phyloP scores from a whole-genome alignment of 2,329 filamentous ascomycete species.

The Trichoderma afroharzianum region DNA sequence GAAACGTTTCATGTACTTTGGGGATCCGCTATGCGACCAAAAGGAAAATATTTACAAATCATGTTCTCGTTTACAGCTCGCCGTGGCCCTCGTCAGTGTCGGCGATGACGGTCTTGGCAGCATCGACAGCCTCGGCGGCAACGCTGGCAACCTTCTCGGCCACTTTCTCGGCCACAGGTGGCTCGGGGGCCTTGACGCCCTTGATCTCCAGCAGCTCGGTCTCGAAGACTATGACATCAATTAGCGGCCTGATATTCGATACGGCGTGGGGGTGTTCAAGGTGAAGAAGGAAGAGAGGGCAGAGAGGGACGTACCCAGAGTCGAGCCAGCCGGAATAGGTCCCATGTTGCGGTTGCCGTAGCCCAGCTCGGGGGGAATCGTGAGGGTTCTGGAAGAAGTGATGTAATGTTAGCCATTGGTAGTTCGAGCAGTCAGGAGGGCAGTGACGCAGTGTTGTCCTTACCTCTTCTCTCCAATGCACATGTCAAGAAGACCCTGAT shows the following conservation, averaged over 20 bases:
- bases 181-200: slow-evolving; percentile 52
- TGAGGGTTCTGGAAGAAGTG: slow-evolving; percentile 59
- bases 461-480: slow-evolving; percentile 87
- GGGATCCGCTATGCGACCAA: slow-evolving; percentile 14
- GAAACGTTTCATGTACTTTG: slow-evolving; percentile 7
- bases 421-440: neutral
- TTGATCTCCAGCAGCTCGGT: slow-evolving; percentile 83
- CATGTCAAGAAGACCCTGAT: slow-evolving; percentile 86
- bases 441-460: slow-evolving; percentile 23
- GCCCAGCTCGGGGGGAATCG: slow-evolving; percentile 79
- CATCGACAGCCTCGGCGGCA: slow-evolving; percentile 26
- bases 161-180: slow-evolving; percentile 24
- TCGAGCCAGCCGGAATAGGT: slow-evolving; percentile 78
- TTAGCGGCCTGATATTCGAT: slow-evolving; percentile 17
- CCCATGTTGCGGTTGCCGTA: slow-evolving; percentile 76
- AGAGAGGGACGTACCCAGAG: slow-evolving; percentile 56
- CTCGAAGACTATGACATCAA: slow-evolving; percentile 66
- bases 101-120: slow-evolving; percentile 48
- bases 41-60: slow-evolving; percentile 16
- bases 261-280: slow-evolving; percentile 11
- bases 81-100: slow-evolving; percentile 60
- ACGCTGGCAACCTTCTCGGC: slow-evolving; percentile 25
- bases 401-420: slow-evolving; percentile 21
- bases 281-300: slow-evolving; percentile 24
- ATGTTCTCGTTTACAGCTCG: slow-evolving; percentile 46